phyloP scores from a whole-genome alignment of 2,329 filamentous ascomycete species.

The Arachnomyces sp. region DNA sequence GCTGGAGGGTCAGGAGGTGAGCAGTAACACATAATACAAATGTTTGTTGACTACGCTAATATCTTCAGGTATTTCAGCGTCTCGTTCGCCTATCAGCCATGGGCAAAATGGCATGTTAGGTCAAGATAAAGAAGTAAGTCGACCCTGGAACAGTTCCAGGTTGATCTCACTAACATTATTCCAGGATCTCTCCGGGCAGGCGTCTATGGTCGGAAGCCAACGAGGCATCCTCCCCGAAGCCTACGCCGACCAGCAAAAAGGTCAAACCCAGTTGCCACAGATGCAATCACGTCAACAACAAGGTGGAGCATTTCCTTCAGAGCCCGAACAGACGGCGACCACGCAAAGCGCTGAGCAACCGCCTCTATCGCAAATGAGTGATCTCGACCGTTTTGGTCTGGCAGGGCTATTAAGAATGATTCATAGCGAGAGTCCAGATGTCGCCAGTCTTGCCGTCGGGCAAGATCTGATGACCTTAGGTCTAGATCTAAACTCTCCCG shows the following conservation, averaged over 20 bases:
- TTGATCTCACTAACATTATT: conserved; percentile 11
- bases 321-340: conserved; percentile 11
- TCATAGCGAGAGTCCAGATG: conserved; percentile 45
- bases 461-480: conserved; percentile 57
- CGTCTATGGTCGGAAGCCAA: conserved; percentile 24
- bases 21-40: conserved; percentile 7
- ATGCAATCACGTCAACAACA: conserved; percentile 29
- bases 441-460: conserved; percentile 49
- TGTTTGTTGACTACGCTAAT: conserved; percentile 11
- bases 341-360: conserved; percentile 30
- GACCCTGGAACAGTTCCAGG: conserved; percentile 2
- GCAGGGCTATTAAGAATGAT: conserved; percentile 52
- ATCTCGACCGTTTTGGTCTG: conserved; percentile 52
- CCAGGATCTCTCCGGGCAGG: conserved; percentile 29
- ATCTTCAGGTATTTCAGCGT: conserved; percentile 25
- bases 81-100: conserved; percentile 37
- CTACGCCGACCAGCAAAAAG: conserved; percentile 25
- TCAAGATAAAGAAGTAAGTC: conserved; percentile 34
- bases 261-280: conserved; percentile 20
- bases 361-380: conserved; percentile 49
- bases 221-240: conserved; percentile 18
- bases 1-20: conserved; percentile 22
- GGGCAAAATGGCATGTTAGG: conserved; percentile 34
- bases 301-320: conserved; percentile 17
- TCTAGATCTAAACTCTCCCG: conserved; percentile 54